Percentiles rank a stretch among this genome's conserved stretches.
Evolutionary conservation across 2,329 filamentous ascomycete genomes (phyloP).

Genomic region (Decorospora gaudefroyi): DNA sequence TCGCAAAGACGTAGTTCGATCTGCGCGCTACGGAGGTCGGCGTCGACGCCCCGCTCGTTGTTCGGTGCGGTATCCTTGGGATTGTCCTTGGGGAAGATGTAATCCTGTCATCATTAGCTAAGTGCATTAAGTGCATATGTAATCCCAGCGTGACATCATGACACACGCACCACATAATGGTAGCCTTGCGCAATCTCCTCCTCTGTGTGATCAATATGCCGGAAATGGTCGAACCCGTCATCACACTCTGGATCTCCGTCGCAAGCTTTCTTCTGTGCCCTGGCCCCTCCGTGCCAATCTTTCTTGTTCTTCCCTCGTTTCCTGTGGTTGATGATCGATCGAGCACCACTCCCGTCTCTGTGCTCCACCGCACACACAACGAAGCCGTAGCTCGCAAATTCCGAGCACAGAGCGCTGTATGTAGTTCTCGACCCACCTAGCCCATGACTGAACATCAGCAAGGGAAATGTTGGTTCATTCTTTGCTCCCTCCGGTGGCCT

Average conservation of each 20-base stretch:
- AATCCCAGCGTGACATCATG: neutral
- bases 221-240: conserved; percentile 32
- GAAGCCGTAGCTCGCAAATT: conserved; percentile 69
- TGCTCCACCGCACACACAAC: conserved; percentile 68
- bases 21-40: conserved; percentile 63
- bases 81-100: conserved; percentile 64
- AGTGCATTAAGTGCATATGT: neutral
- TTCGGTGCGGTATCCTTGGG: conserved; percentile 55
- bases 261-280: conserved; percentile 7
- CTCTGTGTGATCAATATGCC: conserved; percentile 46
- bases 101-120: conserved; percentile 50
- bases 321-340: conserved; percentile 64
- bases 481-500: conserved; percentile 41
- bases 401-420: conserved; percentile 66
- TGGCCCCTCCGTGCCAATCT: conserved; percentile 24
- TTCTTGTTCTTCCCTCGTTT: conserved; percentile 33
- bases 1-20: conserved; percentile 67
- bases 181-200: conserved; percentile 49
- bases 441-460: conserved; percentile 69
- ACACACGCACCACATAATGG: conserved; percentile 53
- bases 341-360: conserved; percentile 65
- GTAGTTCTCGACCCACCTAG: conserved; percentile 66
- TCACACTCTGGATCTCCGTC: conserved; percentile 15
- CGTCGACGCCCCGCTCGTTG: conserved; percentile 65
- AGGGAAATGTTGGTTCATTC: conserved; percentile 58